phyloP scores from a whole-genome alignment of 2,329 filamentous ascomycete species.

The Macrophomina phaseolina region DNA sequence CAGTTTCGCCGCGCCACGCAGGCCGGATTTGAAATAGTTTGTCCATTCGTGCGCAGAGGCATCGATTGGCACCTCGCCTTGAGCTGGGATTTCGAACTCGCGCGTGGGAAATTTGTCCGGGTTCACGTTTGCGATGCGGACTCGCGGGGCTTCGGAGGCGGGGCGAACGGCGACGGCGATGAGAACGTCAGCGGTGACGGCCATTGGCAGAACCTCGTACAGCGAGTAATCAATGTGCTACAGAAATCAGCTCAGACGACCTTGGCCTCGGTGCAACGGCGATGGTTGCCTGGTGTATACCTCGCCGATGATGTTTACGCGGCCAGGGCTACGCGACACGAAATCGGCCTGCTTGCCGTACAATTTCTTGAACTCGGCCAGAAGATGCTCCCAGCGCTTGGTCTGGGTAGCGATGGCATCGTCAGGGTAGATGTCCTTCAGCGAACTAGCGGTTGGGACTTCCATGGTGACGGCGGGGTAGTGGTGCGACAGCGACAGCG shows the following conservation, averaged over 20 bases:
- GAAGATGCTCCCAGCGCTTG: slow-evolving; percentile 75
- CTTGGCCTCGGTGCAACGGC: neutral
- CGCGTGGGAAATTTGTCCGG: slow-evolving; percentile 74
- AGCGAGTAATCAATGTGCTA: slow-evolving; percentile 96
- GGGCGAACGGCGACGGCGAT: slow-evolving; percentile 74
- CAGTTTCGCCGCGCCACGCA: slow-evolving; percentile 80
- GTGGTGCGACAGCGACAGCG: slow-evolving; percentile 11
- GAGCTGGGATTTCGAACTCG: slow-evolving; percentile 73
- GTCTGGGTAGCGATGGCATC: slow-evolving; percentile 72
- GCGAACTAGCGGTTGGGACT: slow-evolving; percentile 76
- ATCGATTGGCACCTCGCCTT: slow-evolving; percentile 71
- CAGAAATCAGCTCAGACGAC: slow-evolving; percentile 12
- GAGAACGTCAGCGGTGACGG: slow-evolving; percentile 87
- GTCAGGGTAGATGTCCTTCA: slow-evolving; percentile 82
- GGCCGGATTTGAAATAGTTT: slow-evolving; percentile 96
- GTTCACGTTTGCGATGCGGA: slow-evolving; percentile 82
- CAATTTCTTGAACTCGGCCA: slow-evolving; percentile 70
- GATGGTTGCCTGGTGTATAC: slow-evolving; percentile 36
- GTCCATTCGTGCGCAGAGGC: slow-evolving; percentile 88
- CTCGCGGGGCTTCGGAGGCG: slow-evolving; percentile 61
- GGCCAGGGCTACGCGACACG: slow-evolving; percentile 85
- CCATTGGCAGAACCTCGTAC: slow-evolving; percentile 95
- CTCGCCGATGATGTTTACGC: slow-evolving; percentile 98
- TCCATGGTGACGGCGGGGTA: slow-evolving; percentile 22
- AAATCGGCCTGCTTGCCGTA: slow-evolving; percentile 79